Evolutionary conservation across 78 protist species (phyloP), one percentile per base, ranked within the genome.

Genomic region (Acrasis kona): DNA sequence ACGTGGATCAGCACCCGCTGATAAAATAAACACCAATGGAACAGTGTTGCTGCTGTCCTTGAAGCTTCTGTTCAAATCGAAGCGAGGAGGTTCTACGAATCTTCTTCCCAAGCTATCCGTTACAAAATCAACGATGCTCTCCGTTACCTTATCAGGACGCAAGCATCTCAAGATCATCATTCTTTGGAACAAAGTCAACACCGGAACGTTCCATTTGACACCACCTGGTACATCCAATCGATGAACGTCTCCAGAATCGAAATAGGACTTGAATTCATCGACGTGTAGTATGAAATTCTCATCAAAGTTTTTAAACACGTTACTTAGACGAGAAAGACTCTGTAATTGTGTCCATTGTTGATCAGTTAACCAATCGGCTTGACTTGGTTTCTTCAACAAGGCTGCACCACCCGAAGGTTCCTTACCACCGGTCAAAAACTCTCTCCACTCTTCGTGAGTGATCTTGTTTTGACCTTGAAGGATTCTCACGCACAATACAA

Each of bases 81-180:
- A 88, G 27, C 88, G 65, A 37, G 95, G 97, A n/a, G 97, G 95
- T 70, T 88, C 87, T 75, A 91, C 80, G 64, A 76, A 90, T 28
- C 19, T 10, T 29, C 37, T 19, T 19, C 85, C 94, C 38, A 90
- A 64, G n/a, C 79, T 40, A 1, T 0, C 27, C 28, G 77, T 10
- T 31, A 90, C 84, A 39, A 65, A 86, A 58, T 39, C 81, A 65
- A 57, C 79, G 19, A 90, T 41, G 4, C 70, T 77, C 19, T 9
- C 30, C 72, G 68, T 34, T 1, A 84, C 7, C 76, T 74, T 74
- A 76, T 86, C 94, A 3, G 84, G 87, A 0, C 91, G 81, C 64
- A 90, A 77, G 81, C 85, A 79, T 10, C 91, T 79, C 73, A 90
- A 71, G 4, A 90, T 66, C 36, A 84, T 68, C 70, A 87, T 36